Base-by-base conservation (phyloP, 495 filamentous ascomycete species). In the Xylaria sp. region DNA sequence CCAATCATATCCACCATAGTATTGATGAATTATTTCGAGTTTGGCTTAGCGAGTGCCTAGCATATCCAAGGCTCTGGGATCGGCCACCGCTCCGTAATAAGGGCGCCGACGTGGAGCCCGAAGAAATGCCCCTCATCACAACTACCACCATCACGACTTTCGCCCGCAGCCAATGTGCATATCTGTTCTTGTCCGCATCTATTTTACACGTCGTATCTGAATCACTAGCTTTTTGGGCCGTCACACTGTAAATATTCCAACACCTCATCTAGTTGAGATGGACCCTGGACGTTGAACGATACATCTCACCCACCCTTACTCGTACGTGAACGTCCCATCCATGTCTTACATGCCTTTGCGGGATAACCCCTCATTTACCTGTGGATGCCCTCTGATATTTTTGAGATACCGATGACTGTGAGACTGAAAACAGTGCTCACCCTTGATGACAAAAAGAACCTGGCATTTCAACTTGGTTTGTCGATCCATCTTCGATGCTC, bases 61-160 rank as follows among this genome's bases (percentile, higher is more conserved):
- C 40, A 37, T 70, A 70, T 70, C 68, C 68, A 48, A 48, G 44
- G 46, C 68, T 24, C 46, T 70, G 68, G 68, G 58, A 70, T 70
- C 68, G 68, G 58, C 68, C 68, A 63, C 48, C 35, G 68, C 68
- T 70, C 58, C 33, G 48, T 67, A 53, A 41, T 17, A 46, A 69
- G 58, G 52, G 66, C 66, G 66, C 35, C 67, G 57, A 61, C 67
- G 67, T 69, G 67, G 67, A 70, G 44, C 68, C 59, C 61, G 58
- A 63, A 41, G 29, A 43, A 43, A 61, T 63, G 59, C 68, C 68
- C 68, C 68, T 70, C 68, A 61, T 69, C 44, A 67, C 21, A 66
- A 21, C 62, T 35, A 11, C 46, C 48, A 65, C 43, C 61, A 67
- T 67, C 59, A 70, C 46, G 68, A 70, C 58, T 41, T 61, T 61